Base-by-base conservation (phyloP, 2,329 filamentous ascomycete species). In the Trichocomaceae sp. region DNA sequence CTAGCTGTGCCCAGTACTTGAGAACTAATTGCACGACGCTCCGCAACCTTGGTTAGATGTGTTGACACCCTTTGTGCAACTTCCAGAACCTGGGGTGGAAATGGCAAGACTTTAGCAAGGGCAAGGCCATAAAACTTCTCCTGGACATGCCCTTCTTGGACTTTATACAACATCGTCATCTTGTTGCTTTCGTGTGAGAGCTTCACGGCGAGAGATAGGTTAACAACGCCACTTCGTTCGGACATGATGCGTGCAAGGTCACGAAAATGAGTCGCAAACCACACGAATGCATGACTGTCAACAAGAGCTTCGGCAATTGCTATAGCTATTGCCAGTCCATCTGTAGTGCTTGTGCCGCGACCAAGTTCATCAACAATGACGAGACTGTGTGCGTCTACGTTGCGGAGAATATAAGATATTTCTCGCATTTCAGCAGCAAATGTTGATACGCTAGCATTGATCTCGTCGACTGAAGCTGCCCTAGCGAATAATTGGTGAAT, bases 361-460 rank as follows among this genome's bases (percentile, higher is more conserved):
- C 93, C 92, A 3, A 99, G 80, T 66, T 99, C 93, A 63, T 99
- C 93, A 49, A 99, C 83, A 48, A 99, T 87, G 1, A 86, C 84
- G 62, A 96, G 78, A 61, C 88, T 92, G 47, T 83, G 81, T 6
- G 79, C 77, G 60, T 90, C 85, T 54, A 96, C 82, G 64, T 96
- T 95, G 51, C 83, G 81, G 1, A 97, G 73, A 53, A 99, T 96
- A 67, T 95, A 96, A 0, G 91, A 90, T 74, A 92, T 95, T 64
- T 97, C 93, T 42, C 89, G 82, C 93, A 99, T 97, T 70, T 99
- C 93, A 0, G 90, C 81, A 0, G 91, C 89, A 66, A 97, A 99
- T 0, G 90, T 96, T 0, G 92, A 97, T 22, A 96, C 82, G 59
- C 96, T 97, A 15, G 87, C 86, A 72, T 96, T 89, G 20, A 95